Percentiles rank a stretch among this genome's conserved stretches.
Conservation (phyloP, 164 flowering plant genomes). For the Stephania yunnanensis region DNA sequence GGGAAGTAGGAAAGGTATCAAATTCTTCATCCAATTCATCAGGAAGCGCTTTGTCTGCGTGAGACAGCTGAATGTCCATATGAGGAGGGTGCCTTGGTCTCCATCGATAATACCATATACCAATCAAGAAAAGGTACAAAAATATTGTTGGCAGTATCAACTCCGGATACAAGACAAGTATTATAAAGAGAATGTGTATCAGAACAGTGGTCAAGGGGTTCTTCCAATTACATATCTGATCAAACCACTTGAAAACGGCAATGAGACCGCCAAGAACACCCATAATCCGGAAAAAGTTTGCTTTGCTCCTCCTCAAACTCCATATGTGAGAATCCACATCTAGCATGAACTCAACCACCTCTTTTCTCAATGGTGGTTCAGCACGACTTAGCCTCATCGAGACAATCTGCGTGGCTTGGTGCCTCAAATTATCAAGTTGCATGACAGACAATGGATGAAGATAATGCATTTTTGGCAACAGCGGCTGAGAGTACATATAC, state of each 20-base stretch:
- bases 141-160: slow-evolving; percentile 77
- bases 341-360: slow-evolving; percentile 76
- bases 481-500: slow-evolving; percentile 65
- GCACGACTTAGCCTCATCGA: slow-evolving; percentile 69
- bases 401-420: slow-evolving; percentile 80
- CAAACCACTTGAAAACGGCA: slow-evolving; percentile 71
- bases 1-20: slow-evolving; percentile 66
- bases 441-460: slow-evolving; percentile 59
- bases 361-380: slow-evolving; percentile 77
- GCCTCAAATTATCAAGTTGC: slow-evolving; percentile 74
- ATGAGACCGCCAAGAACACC: slow-evolving; percentile 57
- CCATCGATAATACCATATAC: slow-evolving; percentile 59
- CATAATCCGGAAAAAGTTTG: slow-evolving; percentile 77
- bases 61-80: slow-evolving; percentile 69
- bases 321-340: slow-evolving; percentile 80
- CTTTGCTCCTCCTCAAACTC: slow-evolving; percentile 84
- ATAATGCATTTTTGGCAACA: slow-evolving; percentile 79
- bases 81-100: slow-evolving; percentile 72
- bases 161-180: slow-evolving; percentile 73
- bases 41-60: slow-evolving; percentile 52
- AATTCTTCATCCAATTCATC: slow-evolving; percentile 81
- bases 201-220: slow-evolving; percentile 79
- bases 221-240: slow-evolving; percentile 74
- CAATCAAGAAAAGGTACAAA: slow-evolving; percentile 74
- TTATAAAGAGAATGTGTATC: slow-evolving; percentile 66